A percentile compares a stretch with the other conserved stretches of the same genome.
phyloP scores from a whole-genome alignment of 305 asterid genomes.

The Ajuga reptans region DNA sequence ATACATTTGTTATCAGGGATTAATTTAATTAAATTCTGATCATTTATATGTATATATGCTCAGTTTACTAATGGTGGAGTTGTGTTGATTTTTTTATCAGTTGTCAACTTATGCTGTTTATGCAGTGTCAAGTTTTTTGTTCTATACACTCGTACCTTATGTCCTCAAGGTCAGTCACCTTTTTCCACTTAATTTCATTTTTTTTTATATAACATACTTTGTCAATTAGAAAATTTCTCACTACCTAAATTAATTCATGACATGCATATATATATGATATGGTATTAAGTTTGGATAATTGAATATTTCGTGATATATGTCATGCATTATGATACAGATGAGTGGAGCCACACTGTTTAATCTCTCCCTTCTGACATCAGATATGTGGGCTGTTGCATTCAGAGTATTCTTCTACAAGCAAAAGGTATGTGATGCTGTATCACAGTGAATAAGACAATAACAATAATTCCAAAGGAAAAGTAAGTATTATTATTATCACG shows the following conservation, averaged over 20 bases:
- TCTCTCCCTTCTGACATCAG: conserved; percentile 70
- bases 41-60: too few relatives aligned
- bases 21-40: neutral
- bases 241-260: too few relatives aligned
- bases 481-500: too few relatives aligned
- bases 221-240: too few relatives aligned
- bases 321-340: conserved; percentile 27
- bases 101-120: conserved; percentile 40
- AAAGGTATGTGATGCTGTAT: too few relatives aligned
- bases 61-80: neutral
- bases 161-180: conserved; percentile 41
- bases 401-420: conserved; percentile 66
- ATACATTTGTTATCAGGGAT: neutral
- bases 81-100: conserved; percentile 27
- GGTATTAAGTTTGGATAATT: too few relatives aligned
- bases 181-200: too few relatives aligned
- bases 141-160: conserved; percentile 51
- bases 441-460: too few relatives aligned
- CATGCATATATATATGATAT: too few relatives aligned
- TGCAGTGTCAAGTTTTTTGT: conserved; percentile 45
- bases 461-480: too few relatives aligned
- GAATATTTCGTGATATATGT: too few relatives aligned
- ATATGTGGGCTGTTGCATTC: conserved; percentile 70
- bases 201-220: too few relatives aligned
- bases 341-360: conserved; percentile 71